Evolutionary conservation across 2,329 filamentous ascomycete genomes (phyloP), one percentile per base, ranked within the genome.

Genomic region (Ceratocystis colombiana): DNA sequence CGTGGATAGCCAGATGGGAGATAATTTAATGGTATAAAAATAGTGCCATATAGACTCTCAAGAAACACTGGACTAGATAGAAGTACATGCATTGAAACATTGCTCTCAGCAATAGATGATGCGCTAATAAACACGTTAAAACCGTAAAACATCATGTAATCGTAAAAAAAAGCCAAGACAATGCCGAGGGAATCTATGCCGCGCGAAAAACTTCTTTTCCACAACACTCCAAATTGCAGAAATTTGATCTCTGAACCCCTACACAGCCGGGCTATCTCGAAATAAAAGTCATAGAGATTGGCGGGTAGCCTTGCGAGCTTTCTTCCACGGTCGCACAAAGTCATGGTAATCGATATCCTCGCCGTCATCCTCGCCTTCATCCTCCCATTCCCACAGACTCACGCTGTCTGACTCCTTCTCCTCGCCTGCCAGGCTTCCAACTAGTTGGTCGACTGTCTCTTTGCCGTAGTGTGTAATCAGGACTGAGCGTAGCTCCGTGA

Each of bases 1-100:
- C 90, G 1, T 87, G 92, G 77, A 75, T 97, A 70, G 93, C 85
- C 2, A 79, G 77, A 70, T 96, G 92, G 92, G 87, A 93, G 71
- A 73, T 86, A 70, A 76, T 86, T 45, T 86, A 67, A 71, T 53
- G 25, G 22, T 17, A 57, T 5, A 15, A 50, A 28, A 33, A 7
- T 22, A 15, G 37, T 37, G n/a, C 22, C 17, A 63, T 50, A 4
- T 46, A 50, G 6, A 50, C 37, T 41, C 10, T 41, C 15, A 45
- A 62, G 37, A 48, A 44, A 22, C 45, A 30, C 15, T 55, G 12
- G 15, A 30, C 15, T 55, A 6, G 15, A 55, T 41, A 37, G 50
- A 5, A 22, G 20, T 50, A 53, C 7, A 28, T 55, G 33, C 5
- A 61, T 45, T 50, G 44, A 28, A 64, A 62, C 25, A 28, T 33